Percentiles rank a stretch among this genome's conserved stretches.
These are phyloP conservation scores for Hyaloscypha hepaticicola DNA, from an alignment of 495 filamentous ascomycete species.

Conservation along the genomic window DNA sequence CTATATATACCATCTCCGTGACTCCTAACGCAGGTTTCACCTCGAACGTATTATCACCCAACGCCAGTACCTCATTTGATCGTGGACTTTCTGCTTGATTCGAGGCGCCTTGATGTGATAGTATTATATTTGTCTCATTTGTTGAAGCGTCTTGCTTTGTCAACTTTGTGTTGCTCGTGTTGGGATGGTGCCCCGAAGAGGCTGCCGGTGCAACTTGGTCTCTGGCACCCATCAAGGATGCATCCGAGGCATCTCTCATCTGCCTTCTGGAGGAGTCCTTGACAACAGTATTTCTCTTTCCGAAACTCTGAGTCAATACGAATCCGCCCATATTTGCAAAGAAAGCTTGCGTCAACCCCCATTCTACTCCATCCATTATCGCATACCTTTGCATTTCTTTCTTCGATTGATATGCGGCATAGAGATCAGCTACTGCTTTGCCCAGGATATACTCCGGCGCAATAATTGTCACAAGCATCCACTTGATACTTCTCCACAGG, in stretches of 20 bases:
- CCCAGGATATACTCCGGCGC: constrained; percentile 29
- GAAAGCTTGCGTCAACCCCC: constrained; percentile 39
- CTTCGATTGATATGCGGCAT: constrained; percentile 10
- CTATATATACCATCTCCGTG: no score
- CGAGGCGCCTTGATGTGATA: no score
- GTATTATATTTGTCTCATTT: not conserved
- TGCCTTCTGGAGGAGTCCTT: not conserved
- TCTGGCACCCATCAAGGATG: no score
- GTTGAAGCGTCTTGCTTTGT: no score
- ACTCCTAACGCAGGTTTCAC: no score
- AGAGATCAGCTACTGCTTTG: constrained; percentile 15
- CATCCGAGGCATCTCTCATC: no score
- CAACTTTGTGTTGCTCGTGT: no score
- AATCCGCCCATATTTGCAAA: constrained; percentile 45
- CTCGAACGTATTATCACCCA: no score
- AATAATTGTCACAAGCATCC: constrained; percentile 28
- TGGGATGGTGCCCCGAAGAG: no score
- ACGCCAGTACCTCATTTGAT: no score
- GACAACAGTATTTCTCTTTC: not conserved
- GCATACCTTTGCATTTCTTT: constrained; percentile 1
- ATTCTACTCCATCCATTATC: constrained; percentile 21
- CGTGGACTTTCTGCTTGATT: constrained; percentile 33
- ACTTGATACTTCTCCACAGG: constrained; percentile 19
- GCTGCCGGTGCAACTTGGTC: no score
- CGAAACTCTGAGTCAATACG: constrained; percentile 23